phyloP scores from a whole-genome alignment of 169 alveolate species.

The Eimeria acervulina region DNA sequence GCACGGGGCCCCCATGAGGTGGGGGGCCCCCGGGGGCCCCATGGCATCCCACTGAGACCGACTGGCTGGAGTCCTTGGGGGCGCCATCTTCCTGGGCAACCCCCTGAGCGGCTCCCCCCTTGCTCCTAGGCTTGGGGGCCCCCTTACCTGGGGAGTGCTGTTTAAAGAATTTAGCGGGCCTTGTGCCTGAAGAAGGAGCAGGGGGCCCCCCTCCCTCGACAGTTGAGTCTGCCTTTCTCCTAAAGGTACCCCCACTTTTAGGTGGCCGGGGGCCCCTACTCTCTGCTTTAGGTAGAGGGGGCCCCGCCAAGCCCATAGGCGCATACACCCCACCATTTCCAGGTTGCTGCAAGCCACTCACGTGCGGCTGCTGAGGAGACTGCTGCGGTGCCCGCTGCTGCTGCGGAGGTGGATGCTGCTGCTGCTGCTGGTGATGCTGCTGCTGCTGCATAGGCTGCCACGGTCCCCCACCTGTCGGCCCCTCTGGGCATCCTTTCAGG shows the following conservation, averaged over 20 bases:
- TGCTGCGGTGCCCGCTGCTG: conserved; percentile 11
- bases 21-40: conserved; percentile 7
- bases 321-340: not conserved
- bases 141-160: conserved; percentile 68
- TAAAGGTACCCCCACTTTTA: not conserved
- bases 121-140: conserved; percentile 12
- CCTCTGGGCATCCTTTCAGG: conserved; percentile 46
- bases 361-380: conserved; percentile 29
- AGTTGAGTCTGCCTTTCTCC: conserved; percentile 26
- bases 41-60: not conserved
- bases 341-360: not conserved
- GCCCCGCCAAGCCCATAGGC: not conserved
- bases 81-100: conserved; percentile 15
- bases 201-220: conserved; percentile 43
- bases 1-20: not conserved
- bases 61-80: not conserved
- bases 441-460: conserved; percentile 67
- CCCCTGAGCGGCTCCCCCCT: conserved; percentile 15
- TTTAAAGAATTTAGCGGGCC: conserved; percentile 61
- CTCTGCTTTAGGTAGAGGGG: not conserved
- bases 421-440: conserved; percentile 25
- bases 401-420: not conserved
- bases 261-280: not conserved
- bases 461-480: conserved; percentile 17
- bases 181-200: not conserved